Percentiles rank a stretch among this genome's conserved stretches.
Conservation (phyloP, 805 yeast genomes). For the Monosporozyma servazzii region DNA sequence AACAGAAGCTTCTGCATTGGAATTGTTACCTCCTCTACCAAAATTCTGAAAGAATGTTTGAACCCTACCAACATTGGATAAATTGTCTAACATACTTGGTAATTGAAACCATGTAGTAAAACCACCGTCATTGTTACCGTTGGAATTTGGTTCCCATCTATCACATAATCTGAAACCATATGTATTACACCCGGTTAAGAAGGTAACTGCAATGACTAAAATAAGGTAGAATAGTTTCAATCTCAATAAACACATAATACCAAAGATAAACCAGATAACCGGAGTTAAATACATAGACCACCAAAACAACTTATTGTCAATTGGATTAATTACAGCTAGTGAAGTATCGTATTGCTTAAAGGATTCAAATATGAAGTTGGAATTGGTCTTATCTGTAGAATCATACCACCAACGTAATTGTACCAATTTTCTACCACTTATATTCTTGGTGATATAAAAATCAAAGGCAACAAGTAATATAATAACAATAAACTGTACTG, state of each 20-base stretch:
- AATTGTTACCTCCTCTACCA: not conserved
- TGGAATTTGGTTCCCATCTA: slow-evolving; percentile 51
- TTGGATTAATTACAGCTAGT: slow-evolving; percentile 59
- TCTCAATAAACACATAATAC: slow-evolving; percentile 67
- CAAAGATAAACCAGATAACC: slow-evolving; percentile 63
- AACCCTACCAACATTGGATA: slow-evolving; percentile 18
- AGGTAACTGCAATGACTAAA: slow-evolving; percentile 56
- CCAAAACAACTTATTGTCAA: slow-evolving; percentile 90
- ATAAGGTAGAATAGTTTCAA: slow-evolving; percentile 61
- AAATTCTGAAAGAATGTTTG: slow-evolving; percentile 23
- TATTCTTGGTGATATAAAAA: slow-evolving; percentile 89
- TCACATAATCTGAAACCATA: slow-evolving; percentile 89
- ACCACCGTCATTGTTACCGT: slow-evolving; percentile 7
- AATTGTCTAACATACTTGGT: slow-evolving; percentile 19
- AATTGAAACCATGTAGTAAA: slow-evolving; percentile 23
- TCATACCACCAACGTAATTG: slow-evolving; percentile 98
- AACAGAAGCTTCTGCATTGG: not conserved
- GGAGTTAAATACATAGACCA: slow-evolving; percentile 67
- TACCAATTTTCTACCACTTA: slow-evolving; percentile 80
- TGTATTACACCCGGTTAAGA: slow-evolving; percentile 71
- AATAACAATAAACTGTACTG: slow-evolving; percentile 59
- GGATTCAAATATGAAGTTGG: slow-evolving; percentile 28
- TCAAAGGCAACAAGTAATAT: slow-evolving; percentile 76
- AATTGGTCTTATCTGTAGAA: slow-evolving; percentile 29
- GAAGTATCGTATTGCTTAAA: slow-evolving; percentile 31